phyloP scores from a whole-genome alignment of 345 rosid genomes.

The Salix exigua region DNA sequence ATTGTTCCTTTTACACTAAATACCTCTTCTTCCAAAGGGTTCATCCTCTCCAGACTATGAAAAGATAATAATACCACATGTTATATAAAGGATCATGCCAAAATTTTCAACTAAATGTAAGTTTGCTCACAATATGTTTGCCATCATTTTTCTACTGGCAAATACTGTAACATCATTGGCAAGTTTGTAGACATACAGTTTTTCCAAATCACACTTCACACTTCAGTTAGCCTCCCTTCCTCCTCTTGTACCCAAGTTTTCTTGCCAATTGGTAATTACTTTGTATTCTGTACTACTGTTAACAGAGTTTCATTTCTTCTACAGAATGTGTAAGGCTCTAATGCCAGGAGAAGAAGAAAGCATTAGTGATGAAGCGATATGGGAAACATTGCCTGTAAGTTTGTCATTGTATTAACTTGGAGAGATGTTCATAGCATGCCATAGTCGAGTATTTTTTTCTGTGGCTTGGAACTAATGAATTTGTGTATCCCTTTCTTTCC shows the following conservation, averaged over 20 bases:
- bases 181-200: conserved; percentile 1
- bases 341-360: conserved; percentile 95
- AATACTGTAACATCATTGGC: neutral
- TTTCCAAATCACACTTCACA: neutral
- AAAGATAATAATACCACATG: neutral
- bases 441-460: neutral
- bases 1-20: neutral
- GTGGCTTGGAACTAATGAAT: neutral
- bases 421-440: conserved; percentile 1
- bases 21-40: neutral
- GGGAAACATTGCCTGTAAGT: conserved; percentile 98
- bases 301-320: conserved; percentile 17
- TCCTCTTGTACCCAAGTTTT: neutral
- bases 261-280: neutral
- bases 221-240: neutral
- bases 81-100: neutral
- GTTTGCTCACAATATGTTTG: neutral
- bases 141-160: neutral
- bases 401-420: conserved; percentile 2
- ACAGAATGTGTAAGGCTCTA: conserved; percentile 91
- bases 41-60: neutral
- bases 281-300: neutral
- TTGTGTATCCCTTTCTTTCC: neutral
- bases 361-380: conserved; percentile 84
- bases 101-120: neutral